phyloP scores from a whole-genome alignment of 495 filamentous ascomycete genomes.

The Daldinia decipiens region DNA sequence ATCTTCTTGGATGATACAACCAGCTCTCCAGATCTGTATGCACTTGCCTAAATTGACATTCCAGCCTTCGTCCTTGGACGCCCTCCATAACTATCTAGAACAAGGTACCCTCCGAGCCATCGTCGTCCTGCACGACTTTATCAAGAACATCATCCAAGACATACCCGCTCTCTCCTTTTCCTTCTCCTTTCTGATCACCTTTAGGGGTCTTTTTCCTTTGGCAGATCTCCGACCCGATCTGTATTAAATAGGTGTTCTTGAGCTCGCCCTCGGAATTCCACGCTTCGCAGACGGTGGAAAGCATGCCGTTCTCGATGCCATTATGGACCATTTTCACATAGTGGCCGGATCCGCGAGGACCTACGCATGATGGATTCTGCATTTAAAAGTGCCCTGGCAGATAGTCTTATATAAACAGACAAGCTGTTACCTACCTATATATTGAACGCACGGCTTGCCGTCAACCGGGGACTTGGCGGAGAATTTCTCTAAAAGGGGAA shows the following conservation, averaged over 20 bases:
- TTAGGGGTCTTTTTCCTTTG: slow-evolving; percentile 46
- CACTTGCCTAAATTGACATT: slow-evolving; percentile 67
- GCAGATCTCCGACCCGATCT: slow-evolving; percentile 73
- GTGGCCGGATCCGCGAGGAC: slow-evolving; percentile 72
- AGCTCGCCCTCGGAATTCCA: slow-evolving; percentile 71
- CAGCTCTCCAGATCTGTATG: slow-evolving; percentile 75
- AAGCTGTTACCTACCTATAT: slow-evolving; percentile 24
- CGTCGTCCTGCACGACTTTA: slow-evolving; percentile 79
- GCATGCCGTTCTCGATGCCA: slow-evolving; percentile 79
- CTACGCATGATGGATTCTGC: slow-evolving; percentile 3
- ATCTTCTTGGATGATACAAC: slow-evolving; percentile 79
- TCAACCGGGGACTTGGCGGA: slow-evolving; percentile 33
- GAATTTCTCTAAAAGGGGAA: slow-evolving; percentile 68
- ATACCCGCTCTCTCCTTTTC: slow-evolving; percentile 55
- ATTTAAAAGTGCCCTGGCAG: not conserved
- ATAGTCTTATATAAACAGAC: not conserved
- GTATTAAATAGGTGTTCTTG: slow-evolving; percentile 68
- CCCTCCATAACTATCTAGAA: slow-evolving; percentile 72
- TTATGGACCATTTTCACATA: slow-evolving; percentile 86
- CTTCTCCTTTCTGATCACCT: slow-evolving; percentile 32
- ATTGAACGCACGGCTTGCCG: slow-evolving; percentile 69
- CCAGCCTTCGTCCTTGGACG: slow-evolving; percentile 71
- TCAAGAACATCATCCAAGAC: slow-evolving; percentile 75
- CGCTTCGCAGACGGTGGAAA: slow-evolving; percentile 62
- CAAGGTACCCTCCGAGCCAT: slow-evolving; percentile 74